Evolutionary conservation across 148 eudicot genomes (phyloP), one percentile per base, ranked within the genome.

Genomic region (Drosera capensis): DNA sequence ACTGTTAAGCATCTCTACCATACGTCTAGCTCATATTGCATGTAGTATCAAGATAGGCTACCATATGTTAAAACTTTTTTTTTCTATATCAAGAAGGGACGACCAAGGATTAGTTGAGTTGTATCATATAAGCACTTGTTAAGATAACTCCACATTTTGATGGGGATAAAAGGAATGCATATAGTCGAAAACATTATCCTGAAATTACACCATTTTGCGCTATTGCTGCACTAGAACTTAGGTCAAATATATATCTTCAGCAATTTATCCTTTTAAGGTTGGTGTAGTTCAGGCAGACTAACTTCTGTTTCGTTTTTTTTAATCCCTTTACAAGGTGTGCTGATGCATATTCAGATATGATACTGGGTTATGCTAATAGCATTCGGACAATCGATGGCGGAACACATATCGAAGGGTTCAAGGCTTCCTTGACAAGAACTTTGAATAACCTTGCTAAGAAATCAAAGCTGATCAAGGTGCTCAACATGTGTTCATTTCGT

Each of bases 381-480:
- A 90, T 90, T 57, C 83, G 99, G n/a, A 90, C 99, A 8, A 48
- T 80, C 50, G 99, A 90, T 64, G 99, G 99, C 22, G 99, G 99
- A 56, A 80, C 99, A 25, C 99, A 90, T 70, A 81, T 90, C 42
- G 99, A 90, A 57, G 99, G 94, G 34, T 52, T 90, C 43, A 90
- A 90, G 73, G 77, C 80, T 31, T 75, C 95, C 23, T 51, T 90
- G 58, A 90, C 95, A 35, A 73, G 93, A 68, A 81, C 95, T 23
- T 55, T 90, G 23, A 85, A 90, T 69, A 90, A 64, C 59, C 70
- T 90, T 17, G 87, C 64, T 30, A 90, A 78, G 65, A 84, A 78
- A 66, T 75, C 93, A 40, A 90, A 75, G 65, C 47, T 78, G 57
- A 73, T 80, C 42, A 90, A 90, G 99, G 99, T 90, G 64, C 26